Base-by-base conservation (phyloP, 345 rosid genomes). In the Aethionema arabicum region DNA sequence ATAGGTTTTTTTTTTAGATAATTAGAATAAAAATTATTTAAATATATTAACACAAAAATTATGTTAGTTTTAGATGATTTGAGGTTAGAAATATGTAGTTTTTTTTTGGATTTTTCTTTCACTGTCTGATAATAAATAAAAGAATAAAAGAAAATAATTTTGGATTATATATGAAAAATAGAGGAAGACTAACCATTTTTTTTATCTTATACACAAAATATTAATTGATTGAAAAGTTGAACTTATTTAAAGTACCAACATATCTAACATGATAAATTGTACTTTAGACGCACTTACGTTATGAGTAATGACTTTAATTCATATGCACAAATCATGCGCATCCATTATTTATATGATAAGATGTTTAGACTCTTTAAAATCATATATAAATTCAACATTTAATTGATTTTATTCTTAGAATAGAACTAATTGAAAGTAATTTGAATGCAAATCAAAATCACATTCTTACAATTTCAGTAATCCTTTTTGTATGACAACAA, bases 261-360 rank as follows among this genome's bases (percentile, higher is more conserved):
- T 44, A 8, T 51, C 5, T 43, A 14, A 48, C 16, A 50, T 32
- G 52, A 33, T 35, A 52, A 60, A 32, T 35, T 60, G 42, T 44
- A 52, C 62, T 61, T 68, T 61, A 61, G 42, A 69, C 16, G 61
- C 32, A 32, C 56, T 46, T 53, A 46, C 61, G 50, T 46, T 53
- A 46, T 69, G 50, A 53, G 27, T 21, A 21, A 46, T 69, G 56
- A 53, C 61, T 45, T 51, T 8, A 9, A 45, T 38, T 43, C 16
- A 7, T 12, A 37, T 14, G 59, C 15, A 37, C 49, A 13, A 36
- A 53, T 45, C 44, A 61, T 54, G 73, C 63, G 56, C 62, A 47
- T 46, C 29, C 32, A 42, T 52, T 43, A 33, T 14, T 32, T 39
- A 58, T 58, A 58, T 57, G 38, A 35, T 35, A 51, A 67, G 50